Evolutionary conservation across 2,329 filamentous ascomycete genomes (phyloP).

Genomic region (Aspergillus sp.): DNA sequence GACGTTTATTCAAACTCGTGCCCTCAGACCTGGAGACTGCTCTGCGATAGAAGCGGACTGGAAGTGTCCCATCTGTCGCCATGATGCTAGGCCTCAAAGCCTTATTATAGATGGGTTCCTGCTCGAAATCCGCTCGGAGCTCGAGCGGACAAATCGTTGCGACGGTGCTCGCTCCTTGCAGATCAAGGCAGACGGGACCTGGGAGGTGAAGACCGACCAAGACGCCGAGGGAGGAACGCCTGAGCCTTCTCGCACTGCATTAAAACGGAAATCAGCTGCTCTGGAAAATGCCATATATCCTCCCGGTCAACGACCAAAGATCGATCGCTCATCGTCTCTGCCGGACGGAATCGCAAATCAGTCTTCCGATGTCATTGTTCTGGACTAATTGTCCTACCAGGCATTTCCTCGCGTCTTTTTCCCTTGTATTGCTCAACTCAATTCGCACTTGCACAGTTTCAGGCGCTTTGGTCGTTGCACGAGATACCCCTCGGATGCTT

Average conservation of each 20-base stretch:
- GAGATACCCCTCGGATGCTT: slow-evolving; percentile 8
- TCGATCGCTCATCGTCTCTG: slow-evolving; percentile 10
- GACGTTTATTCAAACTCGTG: slow-evolving; percentile 74
- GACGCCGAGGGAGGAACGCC: slow-evolving; percentile 20
- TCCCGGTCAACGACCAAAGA: slow-evolving; percentile 20
- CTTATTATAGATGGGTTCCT: slow-evolving; percentile 79
- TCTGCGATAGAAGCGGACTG: slow-evolving; percentile 59
- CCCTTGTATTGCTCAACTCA: background rate
- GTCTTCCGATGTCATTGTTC: slow-evolving; percentile 24
- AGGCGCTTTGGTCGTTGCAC: slow-evolving; percentile 16
- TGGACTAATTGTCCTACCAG: slow-evolving; percentile 24
- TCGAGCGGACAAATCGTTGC: slow-evolving; percentile 57
- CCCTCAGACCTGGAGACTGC: slow-evolving; percentile 50
- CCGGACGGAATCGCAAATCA: slow-evolving; percentile 1
- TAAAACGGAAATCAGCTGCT: slow-evolving; percentile 25
- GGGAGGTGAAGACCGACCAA: slow-evolving; percentile 58
- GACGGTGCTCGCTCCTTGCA: slow-evolving; percentile 63
- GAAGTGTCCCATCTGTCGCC: slow-evolving; percentile 82
- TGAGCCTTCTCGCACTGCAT: slow-evolving; percentile 1
- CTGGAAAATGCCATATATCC: slow-evolving; percentile 9
- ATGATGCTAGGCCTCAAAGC: slow-evolving; percentile 74
- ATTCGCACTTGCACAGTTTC: slow-evolving; percentile 10
- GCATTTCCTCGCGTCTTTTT: background rate
- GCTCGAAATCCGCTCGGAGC: slow-evolving; percentile 59
- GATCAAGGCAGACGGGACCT: slow-evolving; percentile 67